Evolutionary conservation across 2,329 filamentous ascomycete genomes (phyloP).

Genomic region (Calonectria ilicicola): DNA sequence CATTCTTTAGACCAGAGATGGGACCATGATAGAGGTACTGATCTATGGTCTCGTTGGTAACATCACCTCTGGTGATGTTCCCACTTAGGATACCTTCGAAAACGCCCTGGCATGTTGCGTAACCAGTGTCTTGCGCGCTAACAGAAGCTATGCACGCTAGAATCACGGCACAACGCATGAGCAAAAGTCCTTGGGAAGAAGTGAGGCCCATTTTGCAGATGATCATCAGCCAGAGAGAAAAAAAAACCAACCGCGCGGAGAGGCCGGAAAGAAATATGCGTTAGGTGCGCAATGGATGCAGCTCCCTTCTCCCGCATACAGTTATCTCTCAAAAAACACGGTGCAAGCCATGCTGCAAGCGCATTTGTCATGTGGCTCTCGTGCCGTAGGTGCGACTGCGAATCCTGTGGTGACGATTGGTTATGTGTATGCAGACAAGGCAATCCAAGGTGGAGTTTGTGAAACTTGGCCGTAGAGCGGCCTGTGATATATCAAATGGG

Average conservation of each 20-base stretch:
- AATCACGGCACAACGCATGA: background rate
- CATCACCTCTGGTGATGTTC: background rate
- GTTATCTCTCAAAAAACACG: background rate
- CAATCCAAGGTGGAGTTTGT: background rate
- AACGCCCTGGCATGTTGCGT: background rate
- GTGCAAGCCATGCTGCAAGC: background rate
- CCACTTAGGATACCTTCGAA: background rate
- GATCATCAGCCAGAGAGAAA: background rate
- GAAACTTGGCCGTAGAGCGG: constrained; percentile 5
- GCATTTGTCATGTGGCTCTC: background rate
- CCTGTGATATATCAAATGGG: background rate
- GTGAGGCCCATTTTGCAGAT: constrained; percentile 1
- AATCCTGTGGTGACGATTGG: background rate
- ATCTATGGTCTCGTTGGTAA: background rate
- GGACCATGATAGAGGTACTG: background rate
- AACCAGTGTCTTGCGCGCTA: background rate
- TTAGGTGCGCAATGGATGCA: background rate
- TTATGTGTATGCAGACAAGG: background rate
- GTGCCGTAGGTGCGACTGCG: background rate
- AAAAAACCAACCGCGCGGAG: background rate
- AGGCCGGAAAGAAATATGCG: background rate
- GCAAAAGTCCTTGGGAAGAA: background rate
- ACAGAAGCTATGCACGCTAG: background rate
- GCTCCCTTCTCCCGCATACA: background rate
- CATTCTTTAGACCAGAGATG: background rate